A percentile compares a stretch with the other conserved stretches of the same genome.
Evolutionary conservation across 108 stramenopile genomes (phyloP).

Genomic region (Cyclotella choctawhatcheeana): DNA sequence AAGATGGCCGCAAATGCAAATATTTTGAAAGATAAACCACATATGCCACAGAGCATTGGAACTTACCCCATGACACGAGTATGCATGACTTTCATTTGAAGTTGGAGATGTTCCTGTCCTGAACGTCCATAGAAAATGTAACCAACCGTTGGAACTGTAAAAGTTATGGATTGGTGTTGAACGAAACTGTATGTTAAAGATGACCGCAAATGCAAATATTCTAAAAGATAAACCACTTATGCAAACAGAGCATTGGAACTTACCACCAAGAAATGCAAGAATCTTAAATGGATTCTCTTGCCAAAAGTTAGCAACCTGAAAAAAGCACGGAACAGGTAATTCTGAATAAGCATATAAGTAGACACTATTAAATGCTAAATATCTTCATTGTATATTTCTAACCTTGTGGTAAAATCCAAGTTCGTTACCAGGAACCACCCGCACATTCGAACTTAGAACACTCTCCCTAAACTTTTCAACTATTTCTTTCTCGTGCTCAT

Average conservation of each 20-base stretch:
- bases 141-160: conserved; percentile 64
- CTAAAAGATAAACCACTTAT: no score
- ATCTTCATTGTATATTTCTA: no score
- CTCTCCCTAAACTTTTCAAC: conserved; percentile 56
- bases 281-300: conserved; percentile 83
- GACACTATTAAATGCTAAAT: no score
- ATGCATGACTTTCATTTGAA: conserved; percentile 76
- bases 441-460: conserved; percentile 67
- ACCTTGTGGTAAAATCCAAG: conserved; percentile 62
- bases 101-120: conserved; percentile 71
- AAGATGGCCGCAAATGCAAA: no score
- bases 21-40: no score
- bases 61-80: conserved; percentile 80
- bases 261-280: conserved; percentile 58
- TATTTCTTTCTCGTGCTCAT: conserved; percentile 32
- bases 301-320: conserved; percentile 78
- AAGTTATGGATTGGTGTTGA: no score
- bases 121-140: conserved; percentile 73
- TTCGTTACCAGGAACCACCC: conserved; percentile 67
- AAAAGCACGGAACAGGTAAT: no score
- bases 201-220: no score
- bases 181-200: no score
- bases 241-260: no score
- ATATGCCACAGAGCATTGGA: no score
- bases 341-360: no score